phyloP scores from a whole-genome alignment of 1,139 yeast genomes.

The Zygosaccharomyces sapae region DNA sequence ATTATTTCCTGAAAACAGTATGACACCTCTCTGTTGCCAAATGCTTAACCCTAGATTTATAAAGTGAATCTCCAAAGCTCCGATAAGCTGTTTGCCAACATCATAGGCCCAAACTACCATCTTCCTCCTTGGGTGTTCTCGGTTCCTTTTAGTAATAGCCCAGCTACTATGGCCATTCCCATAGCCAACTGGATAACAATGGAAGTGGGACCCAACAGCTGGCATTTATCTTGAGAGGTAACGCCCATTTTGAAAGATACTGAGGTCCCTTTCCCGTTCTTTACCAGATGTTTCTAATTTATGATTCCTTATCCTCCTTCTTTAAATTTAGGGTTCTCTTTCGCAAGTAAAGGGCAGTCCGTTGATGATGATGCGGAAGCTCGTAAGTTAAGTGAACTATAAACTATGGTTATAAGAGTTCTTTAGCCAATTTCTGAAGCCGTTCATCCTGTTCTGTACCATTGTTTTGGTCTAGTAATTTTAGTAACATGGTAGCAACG shows the following conservation, averaged over 20 bases:
- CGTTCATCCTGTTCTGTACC: background rate
- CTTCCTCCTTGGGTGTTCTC: slow-evolving; percentile 81
- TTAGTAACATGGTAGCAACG: slow-evolving; percentile 28
- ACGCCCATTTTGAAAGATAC: background rate
- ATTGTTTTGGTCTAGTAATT: slow-evolving; percentile 7
- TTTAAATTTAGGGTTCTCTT: background rate
- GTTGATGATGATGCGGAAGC: slow-evolving; percentile 1
- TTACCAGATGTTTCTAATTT: too few species aligned
- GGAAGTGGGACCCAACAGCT: slow-evolving; percentile 69
- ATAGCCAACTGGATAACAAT: slow-evolving; percentile 58
- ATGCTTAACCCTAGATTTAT: slow-evolving; percentile 73
- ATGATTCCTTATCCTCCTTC: background rate
- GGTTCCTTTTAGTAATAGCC: slow-evolving; percentile 66
- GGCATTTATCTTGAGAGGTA: slow-evolving; percentile 41
- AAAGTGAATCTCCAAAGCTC: slow-evolving; percentile 79
- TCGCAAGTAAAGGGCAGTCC: background rate
- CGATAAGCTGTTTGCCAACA: slow-evolving; percentile 82
- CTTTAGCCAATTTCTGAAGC: slow-evolving; percentile 4
- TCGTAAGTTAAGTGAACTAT: background rate
- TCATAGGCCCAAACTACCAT: slow-evolving; percentile 89
- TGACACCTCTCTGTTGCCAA: slow-evolving; percentile 38
- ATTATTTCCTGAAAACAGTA: slow-evolving; percentile 6
- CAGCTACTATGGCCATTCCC: slow-evolving; percentile 71
- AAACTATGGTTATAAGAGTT: slow-evolving; percentile 1
- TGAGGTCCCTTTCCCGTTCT: background rate